Percentiles rank a stretch among this genome's conserved stretches.
These are phyloP conservation scores for Leccinellum albellum DNA, from an alignment of 768 basidiomycete genomes.

Conservation along the genomic window DNA sequence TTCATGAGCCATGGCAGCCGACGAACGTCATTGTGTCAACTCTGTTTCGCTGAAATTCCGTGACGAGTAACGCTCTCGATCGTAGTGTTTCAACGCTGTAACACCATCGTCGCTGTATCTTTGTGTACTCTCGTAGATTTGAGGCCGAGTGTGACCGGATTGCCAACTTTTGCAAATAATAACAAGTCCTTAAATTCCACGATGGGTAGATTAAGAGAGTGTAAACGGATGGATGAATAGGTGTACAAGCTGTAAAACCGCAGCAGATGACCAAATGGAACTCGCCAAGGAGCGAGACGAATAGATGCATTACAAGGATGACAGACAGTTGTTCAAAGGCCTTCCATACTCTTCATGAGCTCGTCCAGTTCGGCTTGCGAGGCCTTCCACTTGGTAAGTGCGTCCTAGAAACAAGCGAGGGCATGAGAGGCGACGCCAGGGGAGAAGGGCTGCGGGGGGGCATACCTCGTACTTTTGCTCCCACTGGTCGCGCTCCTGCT, in stretches of 20 bases:
- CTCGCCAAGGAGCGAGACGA: slow-evolving; percentile 1
- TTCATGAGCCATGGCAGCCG: slow-evolving; percentile 40
- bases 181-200: slow-evolving; percentile 9
- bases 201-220: slow-evolving; percentile 21
- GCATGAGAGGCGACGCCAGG: slow-evolving; percentile 2
- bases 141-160: background rate
- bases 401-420: slow-evolving; percentile 50
- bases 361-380: slow-evolving; percentile 84
- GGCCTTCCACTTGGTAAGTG: slow-evolving; percentile 60
- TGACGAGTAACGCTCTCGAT: slow-evolving; percentile 26
- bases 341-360: slow-evolving; percentile 72
- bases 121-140: background rate
- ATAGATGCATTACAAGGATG: slow-evolving; percentile 3
- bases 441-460: background rate
- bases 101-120: background rate
- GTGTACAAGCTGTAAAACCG: slow-evolving; percentile 21
- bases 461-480: slow-evolving; percentile 93
- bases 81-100: background rate
- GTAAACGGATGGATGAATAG: slow-evolving; percentile 16
- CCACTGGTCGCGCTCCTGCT: slow-evolving; percentile 89
- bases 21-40: slow-evolving; percentile 89
- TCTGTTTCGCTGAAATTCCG: slow-evolving; percentile 80
- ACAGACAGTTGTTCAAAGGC: slow-evolving; percentile 40
- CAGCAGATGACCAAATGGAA: slow-evolving; percentile 13
- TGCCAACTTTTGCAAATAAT: background rate